These are phyloP conservation scores for Arthrinium phaeospermum DNA, from an alignment of 2,329 filamentous ascomycete genomes.

Conservation along the genomic window DNA sequence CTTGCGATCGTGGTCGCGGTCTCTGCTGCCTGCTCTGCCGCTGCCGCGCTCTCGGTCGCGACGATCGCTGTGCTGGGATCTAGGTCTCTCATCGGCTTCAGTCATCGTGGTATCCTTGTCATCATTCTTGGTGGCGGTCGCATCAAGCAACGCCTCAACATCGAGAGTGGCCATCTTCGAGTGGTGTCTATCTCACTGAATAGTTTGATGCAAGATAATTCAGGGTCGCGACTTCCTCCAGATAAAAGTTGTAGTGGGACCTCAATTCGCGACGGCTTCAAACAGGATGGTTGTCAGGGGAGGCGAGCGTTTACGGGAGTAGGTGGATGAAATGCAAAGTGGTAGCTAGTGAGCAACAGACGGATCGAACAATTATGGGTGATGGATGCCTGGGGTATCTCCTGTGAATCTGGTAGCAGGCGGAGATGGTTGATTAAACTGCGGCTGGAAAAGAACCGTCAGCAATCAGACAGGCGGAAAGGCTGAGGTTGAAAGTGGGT, in stretches of 20 bases:
- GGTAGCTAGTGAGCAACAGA: not conserved
- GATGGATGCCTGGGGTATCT: conserved; percentile 4
- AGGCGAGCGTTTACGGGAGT: not conserved
- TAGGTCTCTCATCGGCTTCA: conserved; percentile 65
- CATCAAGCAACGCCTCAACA: conserved; percentile 90
- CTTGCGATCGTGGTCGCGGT: conserved; percentile 59
- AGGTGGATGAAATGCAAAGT: not conserved
- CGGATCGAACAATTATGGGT: not conserved
- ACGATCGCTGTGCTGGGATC: conserved; percentile 57
- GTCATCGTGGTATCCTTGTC: conserved; percentile 53
- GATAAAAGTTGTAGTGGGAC: not conserved
- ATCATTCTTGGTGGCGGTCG: conserved; percentile 69
- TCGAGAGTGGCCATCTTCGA: conserved; percentile 63
- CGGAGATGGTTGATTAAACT: conserved; percentile 3
- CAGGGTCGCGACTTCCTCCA: not conserved
- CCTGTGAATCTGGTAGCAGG: not conserved
- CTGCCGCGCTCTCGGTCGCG: conserved; percentile 39
- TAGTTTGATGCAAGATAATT: not conserved
- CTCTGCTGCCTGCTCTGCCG: conserved; percentile 34
- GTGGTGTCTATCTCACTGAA: conserved; percentile 14
- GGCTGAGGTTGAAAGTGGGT: conserved; percentile 15
- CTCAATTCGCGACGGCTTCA: not conserved
- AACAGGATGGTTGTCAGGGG: not conserved
- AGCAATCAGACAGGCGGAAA: not conserved
- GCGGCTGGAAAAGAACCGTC: conserved; percentile 2